phyloP scores from a whole-genome alignment of 768 basidiomycete species.

The Termitomyces sp. region DNA sequence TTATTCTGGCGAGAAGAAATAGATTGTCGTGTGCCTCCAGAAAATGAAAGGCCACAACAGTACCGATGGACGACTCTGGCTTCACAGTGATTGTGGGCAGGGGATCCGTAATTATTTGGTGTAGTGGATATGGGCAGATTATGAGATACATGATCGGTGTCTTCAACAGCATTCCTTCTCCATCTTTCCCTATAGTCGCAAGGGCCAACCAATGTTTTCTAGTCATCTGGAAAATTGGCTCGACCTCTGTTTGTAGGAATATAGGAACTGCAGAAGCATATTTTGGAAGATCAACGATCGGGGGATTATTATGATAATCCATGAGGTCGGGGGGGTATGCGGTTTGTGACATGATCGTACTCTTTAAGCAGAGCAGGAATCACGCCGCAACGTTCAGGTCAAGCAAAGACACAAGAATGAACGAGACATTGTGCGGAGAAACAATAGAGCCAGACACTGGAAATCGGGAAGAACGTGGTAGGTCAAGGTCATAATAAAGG shows the following conservation, averaged over 20 bases:
- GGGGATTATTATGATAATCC: background rate
- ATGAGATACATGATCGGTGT: background rate
- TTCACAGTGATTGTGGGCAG: background rate
- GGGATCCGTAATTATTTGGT: background rate
- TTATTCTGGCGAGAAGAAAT: background rate
- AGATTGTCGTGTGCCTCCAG: background rate
- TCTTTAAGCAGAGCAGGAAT: background rate
- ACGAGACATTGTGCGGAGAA: background rate
- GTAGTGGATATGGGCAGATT: background rate
- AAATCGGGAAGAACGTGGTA: background rate
- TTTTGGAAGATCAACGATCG: background rate
- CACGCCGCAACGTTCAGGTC: background rate
- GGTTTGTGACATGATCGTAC: background rate
- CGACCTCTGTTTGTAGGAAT: background rate
- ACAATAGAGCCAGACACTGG: background rate
- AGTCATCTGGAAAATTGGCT: background rate
- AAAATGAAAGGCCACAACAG: background rate
- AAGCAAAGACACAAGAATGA: background rate
- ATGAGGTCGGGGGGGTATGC: background rate
- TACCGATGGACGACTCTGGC: background rate
- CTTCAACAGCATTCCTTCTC: background rate
- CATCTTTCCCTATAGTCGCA: background rate
- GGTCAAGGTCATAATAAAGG: background rate
- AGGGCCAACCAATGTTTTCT: background rate
- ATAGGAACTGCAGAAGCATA: background rate